A percentile compares a stretch with the other conserved stretches of the same genome.
These are phyloP conservation scores for Hagleromyces aurorensis DNA, from an alignment of 805 yeast genomes.

Conservation along the genomic window DNA sequence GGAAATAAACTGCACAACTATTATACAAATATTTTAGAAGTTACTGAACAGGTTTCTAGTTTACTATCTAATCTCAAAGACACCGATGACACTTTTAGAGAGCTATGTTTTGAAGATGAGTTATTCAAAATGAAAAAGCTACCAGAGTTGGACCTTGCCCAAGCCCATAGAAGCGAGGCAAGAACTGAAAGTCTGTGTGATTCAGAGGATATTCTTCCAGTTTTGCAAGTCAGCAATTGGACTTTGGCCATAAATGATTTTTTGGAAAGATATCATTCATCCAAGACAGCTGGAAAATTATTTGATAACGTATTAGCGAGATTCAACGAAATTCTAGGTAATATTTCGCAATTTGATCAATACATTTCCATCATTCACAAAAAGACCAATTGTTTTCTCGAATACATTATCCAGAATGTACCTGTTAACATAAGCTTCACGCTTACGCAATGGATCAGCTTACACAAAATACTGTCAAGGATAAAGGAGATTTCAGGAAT, in stretches of 20 bases:
- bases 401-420: constrained; percentile 10
- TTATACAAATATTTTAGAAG: constrained; percentile 21
- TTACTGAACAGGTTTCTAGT: constrained; percentile 17
- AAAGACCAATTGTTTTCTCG: constrained; percentile 10
- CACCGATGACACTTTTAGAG: constrained; percentile 20
- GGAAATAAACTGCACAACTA: constrained; percentile 15
- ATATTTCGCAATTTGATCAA: not conserved
- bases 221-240: constrained; percentile 22
- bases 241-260: constrained; percentile 18
- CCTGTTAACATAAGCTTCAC: constrained; percentile 8
- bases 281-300: constrained; percentile 10
- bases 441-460: constrained; percentile 15
- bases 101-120: constrained; percentile 28
- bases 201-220: not conserved
- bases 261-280: constrained; percentile 12
- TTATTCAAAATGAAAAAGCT: constrained; percentile 16
- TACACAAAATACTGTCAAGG: constrained; percentile 11
- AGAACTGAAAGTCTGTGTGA: not conserved
- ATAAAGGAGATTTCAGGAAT: constrained; percentile 3
- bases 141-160: too few relatives aligned
- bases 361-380: constrained; percentile 8
- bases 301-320: constrained; percentile 14
- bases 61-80: constrained; percentile 13
- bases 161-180: constrained; percentile 1
- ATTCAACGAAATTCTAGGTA: constrained; percentile 8